Percentiles rank a stretch among this genome's conserved stretches.
Evolutionary conservation across 495 filamentous ascomycete genomes (phyloP).

Genomic region (Penicillium simplicissimum): DNA sequence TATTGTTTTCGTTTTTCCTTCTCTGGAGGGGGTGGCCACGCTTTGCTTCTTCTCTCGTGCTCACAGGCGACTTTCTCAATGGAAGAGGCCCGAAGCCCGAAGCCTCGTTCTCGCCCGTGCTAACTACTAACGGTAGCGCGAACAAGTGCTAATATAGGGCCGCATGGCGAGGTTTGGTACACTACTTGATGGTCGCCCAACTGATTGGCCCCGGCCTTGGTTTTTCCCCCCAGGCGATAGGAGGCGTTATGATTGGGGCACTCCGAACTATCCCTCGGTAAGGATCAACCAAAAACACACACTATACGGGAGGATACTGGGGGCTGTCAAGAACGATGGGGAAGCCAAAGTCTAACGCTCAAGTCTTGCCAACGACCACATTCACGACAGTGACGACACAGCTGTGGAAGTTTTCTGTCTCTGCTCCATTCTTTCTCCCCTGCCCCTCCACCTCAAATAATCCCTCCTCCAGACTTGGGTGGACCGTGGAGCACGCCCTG

Average conservation of each 20-base stretch:
- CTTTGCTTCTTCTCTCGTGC: not conserved
- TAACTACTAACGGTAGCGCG: not conserved
- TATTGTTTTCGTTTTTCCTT: too few relatives aligned
- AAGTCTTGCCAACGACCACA: not conserved
- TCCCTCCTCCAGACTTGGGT: constrained; percentile 9
- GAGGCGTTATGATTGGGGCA: not conserved
- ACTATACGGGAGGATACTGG: not conserved
- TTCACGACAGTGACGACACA: not conserved
- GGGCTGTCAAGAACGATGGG: not conserved
- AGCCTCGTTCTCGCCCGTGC: not conserved
- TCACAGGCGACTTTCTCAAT: not conserved
- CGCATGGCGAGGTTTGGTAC: constrained; percentile 24
- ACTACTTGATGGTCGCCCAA: constrained; percentile 12
- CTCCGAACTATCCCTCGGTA: constrained; percentile 2
- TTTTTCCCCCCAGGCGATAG: constrained; percentile 1
- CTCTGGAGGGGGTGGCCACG: not conserved
- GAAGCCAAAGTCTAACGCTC: not conserved
- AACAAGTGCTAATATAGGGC: constrained; percentile 15
- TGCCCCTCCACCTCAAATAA: constrained; percentile 1
- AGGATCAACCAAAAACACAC: not conserved
- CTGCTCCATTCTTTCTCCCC: not conserved
- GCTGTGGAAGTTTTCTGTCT: too few relatives aligned
- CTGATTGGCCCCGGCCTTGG: constrained; percentile 18
- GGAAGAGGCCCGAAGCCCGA: not conserved
- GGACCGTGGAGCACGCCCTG: constrained; percentile 15